phyloP scores from a whole-genome alignment of 164 flowering plant genomes.

The Stephania japonica region DNA sequence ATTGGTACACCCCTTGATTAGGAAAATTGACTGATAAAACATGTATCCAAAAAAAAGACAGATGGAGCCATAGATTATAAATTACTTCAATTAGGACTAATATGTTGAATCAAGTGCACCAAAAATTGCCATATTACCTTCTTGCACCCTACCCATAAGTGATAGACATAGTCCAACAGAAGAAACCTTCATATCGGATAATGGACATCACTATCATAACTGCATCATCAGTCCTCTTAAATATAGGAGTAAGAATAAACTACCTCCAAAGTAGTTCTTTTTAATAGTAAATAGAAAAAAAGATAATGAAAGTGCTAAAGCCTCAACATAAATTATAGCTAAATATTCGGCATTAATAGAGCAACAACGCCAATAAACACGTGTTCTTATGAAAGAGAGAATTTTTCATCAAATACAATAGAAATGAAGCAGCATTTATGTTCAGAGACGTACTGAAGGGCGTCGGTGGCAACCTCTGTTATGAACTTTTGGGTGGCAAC shows the following conservation, averaged over 20 bases:
- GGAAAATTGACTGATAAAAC: background rate
- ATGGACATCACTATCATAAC: background rate
- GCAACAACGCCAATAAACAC: background rate
- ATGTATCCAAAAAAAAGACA: too few relatives aligned
- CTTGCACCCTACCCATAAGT: background rate
- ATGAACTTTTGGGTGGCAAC: constrained; percentile 96
- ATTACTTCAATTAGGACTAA: background rate
- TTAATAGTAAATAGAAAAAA: too few relatives aligned
- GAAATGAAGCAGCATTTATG: background rate
- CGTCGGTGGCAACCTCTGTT: constrained; percentile 87
- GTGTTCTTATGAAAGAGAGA: background rate
- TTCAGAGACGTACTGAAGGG: constrained; percentile 67
- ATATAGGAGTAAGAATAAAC: background rate
- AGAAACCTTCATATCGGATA: background rate
- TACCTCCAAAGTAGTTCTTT: background rate
- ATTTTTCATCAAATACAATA: background rate
- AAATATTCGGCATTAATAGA: background rate
- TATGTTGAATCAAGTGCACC: background rate
- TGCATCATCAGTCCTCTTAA: background rate
- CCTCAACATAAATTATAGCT: too few relatives aligned
- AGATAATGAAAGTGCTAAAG: too few relatives aligned
- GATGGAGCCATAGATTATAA: too few relatives aligned
- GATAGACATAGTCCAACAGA: background rate
- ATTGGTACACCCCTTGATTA: background rate
- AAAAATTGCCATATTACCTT: background rate